These are phyloP conservation scores for Populus hybrid DNA, from an alignment of 441 rosid species.

Conservation along the genomic window DNA sequence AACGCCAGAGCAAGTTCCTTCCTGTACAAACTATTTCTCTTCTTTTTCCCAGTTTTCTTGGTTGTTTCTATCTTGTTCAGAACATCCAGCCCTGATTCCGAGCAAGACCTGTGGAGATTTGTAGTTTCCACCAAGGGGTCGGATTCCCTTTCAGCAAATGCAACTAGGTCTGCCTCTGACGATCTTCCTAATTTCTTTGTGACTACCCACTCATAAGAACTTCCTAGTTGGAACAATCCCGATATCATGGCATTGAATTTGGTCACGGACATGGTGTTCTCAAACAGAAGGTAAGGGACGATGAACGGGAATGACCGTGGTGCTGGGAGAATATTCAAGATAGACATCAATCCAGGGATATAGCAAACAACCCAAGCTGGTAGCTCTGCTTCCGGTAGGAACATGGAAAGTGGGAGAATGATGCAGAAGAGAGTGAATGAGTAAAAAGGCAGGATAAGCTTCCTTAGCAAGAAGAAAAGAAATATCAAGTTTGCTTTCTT, in stretches of 20 bases:
- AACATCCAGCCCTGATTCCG: slow-evolving; percentile 75
- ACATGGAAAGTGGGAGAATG: slow-evolving; percentile 82
- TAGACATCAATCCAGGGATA: slow-evolving; percentile 77
- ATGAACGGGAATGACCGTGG: slow-evolving; percentile 87
- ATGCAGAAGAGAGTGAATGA: slow-evolving; percentile 93
- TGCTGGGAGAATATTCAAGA: slow-evolving; percentile 78
- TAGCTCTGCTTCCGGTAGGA: slow-evolving; percentile 83
- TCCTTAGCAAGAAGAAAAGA: slow-evolving; percentile 81
- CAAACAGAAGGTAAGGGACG: slow-evolving; percentile 83
- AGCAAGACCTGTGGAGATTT: slow-evolving; percentile 53
- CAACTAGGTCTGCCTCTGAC: slow-evolving; percentile 82
- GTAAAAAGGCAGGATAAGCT: slow-evolving; percentile 88
- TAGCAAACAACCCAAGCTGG: slow-evolving; percentile 93
- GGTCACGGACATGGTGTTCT: slow-evolving; percentile 97
- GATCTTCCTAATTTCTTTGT: slow-evolving; percentile 91
- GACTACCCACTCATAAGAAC: slow-evolving; percentile 91
- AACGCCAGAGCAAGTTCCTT: slow-evolving; percentile 79
- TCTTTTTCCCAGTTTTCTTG: slow-evolving; percentile 46
- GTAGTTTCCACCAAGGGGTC: slow-evolving; percentile 36
- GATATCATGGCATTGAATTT: slow-evolving; percentile 95
- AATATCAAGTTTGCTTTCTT: slow-evolving; percentile 89
- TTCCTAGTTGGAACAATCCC: slow-evolving; percentile 72
- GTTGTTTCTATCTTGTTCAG: slow-evolving; percentile 57
- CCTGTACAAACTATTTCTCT: slow-evolving; percentile 67
- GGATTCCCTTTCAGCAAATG: slow-evolving; percentile 62